Base-by-base conservation (phyloP, 345 rosid genomes). In the Camelina neglecta region DNA sequence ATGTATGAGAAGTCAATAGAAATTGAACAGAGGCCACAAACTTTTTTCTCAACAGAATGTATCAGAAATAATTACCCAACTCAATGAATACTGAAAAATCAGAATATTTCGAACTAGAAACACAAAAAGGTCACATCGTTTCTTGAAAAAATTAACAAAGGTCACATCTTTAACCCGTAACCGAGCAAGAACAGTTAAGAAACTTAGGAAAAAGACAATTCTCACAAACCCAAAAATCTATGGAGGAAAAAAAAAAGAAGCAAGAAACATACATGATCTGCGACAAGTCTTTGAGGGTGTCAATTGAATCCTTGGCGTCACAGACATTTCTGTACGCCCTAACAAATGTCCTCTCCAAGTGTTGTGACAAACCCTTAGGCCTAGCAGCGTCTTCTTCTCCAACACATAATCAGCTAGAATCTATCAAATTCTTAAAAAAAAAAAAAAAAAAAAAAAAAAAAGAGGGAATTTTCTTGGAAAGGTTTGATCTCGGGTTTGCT, bases 331-430 rank as follows among this genome's bases (percentile, higher is more conserved):
- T 74, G 65, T 82, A 85, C n/a, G 91, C 96, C 81, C 81, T 90
- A 11, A 84, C 41, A 45, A 92, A 87, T 45, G 87, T 90, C 76
- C 24, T 71, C 36, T 87, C 91, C 6, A 67, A 5, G 71, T 92
- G 88, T 67, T 92, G 92, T 3, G 92, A 82, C 61, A 94, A 69
- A 59, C 97, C 97, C 77, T 86, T 86, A 1, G 97, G 93, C 64
- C 64, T 79, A 54, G 83, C 85, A 4, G 88, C 84, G 71, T 87
- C 44, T 79, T 89, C 97, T 61, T 36, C 39, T 36, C 82, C 78
- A 84, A 44, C 87, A 92, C 71, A 81, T 75, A 81, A 23, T 72
- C 80, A 3, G 82, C 92, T n/a, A 4, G 29, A 15, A 59, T 55
- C 4, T 8, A 23, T 24, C 39, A 26, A 26, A 24, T 24, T 24